phyloP scores from a whole-genome alignment of 495 filamentous ascomycete species.

The Neurospora sp. region DNA sequence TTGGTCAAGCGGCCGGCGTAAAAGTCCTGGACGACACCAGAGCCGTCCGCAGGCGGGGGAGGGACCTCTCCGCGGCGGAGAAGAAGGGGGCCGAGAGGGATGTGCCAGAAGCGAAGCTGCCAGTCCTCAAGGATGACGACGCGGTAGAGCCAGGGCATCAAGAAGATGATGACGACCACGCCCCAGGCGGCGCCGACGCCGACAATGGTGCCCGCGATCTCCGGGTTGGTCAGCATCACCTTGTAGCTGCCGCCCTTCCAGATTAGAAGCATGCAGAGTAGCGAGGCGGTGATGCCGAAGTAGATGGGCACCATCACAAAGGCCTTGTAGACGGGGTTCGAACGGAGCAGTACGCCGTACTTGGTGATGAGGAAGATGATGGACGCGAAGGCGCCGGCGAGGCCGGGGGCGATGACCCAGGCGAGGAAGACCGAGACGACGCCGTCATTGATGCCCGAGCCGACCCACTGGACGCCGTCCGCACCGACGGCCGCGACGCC shows the following conservation, averaged over 20 bases:
- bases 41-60: constrained; percentile 24
- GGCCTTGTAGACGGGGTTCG: constrained; percentile 45
- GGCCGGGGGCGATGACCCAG: constrained; percentile 53
- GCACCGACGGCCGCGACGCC: constrained; percentile 48
- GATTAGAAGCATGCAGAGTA: constrained; percentile 56
- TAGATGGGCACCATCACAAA: constrained; percentile 51
- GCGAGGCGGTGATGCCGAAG: constrained; percentile 47
- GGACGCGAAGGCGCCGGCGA: constrained; percentile 42
- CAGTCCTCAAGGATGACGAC: constrained; percentile 46
- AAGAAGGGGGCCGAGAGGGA: constrained; percentile 47
- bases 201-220: constrained; percentile 7
- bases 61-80: constrained; percentile 40
- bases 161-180: constrained; percentile 29
- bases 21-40: constrained; percentile 39
- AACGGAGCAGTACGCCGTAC: constrained; percentile 48
- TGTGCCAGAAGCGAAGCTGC: constrained; percentile 46
- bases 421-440: constrained; percentile 38
- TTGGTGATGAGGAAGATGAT: constrained; percentile 56
- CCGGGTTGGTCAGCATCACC: constrained; percentile 34
- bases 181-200: constrained; percentile 9
- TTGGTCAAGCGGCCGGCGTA: constrained; percentile 39
- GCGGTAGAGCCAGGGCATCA: constrained; percentile 54
- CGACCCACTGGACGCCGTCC: constrained; percentile 43
- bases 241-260: constrained; percentile 41
- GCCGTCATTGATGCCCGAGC: constrained; percentile 32